Evolutionary conservation across 2,329 filamentous ascomycete genomes (phyloP).

Genomic region (Epichloe uncinata): DNA sequence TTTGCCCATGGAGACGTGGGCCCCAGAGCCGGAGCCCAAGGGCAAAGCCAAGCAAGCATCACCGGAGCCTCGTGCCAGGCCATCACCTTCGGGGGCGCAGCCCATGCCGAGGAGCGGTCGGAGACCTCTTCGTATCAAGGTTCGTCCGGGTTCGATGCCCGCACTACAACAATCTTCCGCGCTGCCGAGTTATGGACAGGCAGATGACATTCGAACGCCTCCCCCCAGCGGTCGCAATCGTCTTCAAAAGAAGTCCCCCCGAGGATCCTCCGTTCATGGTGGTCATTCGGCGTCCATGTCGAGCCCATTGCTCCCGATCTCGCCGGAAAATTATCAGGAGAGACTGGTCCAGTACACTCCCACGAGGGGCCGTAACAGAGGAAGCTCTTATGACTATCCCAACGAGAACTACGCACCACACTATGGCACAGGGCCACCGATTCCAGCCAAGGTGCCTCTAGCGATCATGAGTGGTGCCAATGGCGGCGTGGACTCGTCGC

Average conservation of each 20-base stretch:
- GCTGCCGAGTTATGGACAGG: constrained; percentile 15
- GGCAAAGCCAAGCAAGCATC: constrained; percentile 17
- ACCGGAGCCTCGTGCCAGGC: constrained; percentile 25
- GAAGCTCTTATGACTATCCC: constrained; percentile 39
- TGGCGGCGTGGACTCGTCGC: constrained; percentile 35
- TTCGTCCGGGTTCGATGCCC: constrained; percentile 35
- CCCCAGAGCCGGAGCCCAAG: constrained; percentile 55
- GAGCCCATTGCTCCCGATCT: constrained; percentile 39
- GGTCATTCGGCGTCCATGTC: constrained; percentile 24
- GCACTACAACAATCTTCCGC: constrained; percentile 11
- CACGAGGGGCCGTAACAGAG: constrained; percentile 26
- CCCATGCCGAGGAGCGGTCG: constrained; percentile 37
- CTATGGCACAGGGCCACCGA: constrained; percentile 36
- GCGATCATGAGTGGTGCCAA: constrained; percentile 31
- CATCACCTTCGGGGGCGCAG: constrained; percentile 36
- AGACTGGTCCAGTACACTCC: constrained; percentile 23
- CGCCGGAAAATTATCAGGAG: constrained; percentile 37
- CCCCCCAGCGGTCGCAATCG: constrained; percentile 37
- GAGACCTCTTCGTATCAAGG: constrained; percentile 36
- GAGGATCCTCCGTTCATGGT: constrained; percentile 26
- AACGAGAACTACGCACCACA: constrained; percentile 37
- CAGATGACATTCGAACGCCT: constrained; percentile 20
- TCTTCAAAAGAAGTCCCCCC: constrained; percentile 48
- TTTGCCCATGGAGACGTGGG: constrained; percentile 63
- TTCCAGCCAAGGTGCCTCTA: constrained; percentile 59